Conservation (phyloP, 2,329 filamentous ascomycete genomes). For the Clonostachys chloroleuca region DNA sequence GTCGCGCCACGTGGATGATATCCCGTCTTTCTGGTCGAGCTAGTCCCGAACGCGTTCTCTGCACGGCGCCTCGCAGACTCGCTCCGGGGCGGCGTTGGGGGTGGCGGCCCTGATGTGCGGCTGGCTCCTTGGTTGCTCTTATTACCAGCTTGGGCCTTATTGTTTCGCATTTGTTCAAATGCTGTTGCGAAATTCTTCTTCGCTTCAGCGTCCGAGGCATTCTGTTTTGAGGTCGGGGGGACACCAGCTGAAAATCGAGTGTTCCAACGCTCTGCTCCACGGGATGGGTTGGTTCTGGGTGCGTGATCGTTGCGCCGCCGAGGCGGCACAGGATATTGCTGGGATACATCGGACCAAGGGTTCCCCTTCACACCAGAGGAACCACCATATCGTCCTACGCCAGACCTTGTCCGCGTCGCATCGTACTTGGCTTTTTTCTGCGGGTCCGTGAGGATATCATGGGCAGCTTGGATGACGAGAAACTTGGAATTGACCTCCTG, state of each 20-base stretch:
- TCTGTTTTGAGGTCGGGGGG: conserved; percentile 32
- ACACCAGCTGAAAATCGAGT: conserved; percentile 32
- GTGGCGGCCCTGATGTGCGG: conserved; percentile 18
- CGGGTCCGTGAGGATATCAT: conserved; percentile 64
- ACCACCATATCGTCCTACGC: conserved; percentile 29
- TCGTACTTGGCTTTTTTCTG: conserved; percentile 49
- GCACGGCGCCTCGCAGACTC: conserved; percentile 48
- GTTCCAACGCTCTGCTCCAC: conserved; percentile 39
- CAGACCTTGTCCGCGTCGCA: conserved; percentile 29
- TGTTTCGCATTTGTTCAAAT: conserved; percentile 36
- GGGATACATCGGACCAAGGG: conserved; percentile 46
- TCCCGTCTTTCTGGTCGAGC: conserved; percentile 29
- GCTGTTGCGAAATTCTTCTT: conserved; percentile 34
- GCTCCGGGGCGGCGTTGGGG: conserved; percentile 39
- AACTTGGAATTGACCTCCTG: conserved; percentile 77
- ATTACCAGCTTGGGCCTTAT: conserved; percentile 13
- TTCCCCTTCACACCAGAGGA: conserved; percentile 54
- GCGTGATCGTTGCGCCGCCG: conserved; percentile 15
- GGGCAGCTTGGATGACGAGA: conserved; percentile 79
- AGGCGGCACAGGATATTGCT: conserved; percentile 47
- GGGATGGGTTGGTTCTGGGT: conserved; percentile 13
- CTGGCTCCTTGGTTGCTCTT: background rate
- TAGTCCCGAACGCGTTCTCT: conserved; percentile 49
- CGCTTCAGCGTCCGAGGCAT: conserved; percentile 22
- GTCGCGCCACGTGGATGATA: conserved; percentile 37